Base-by-base conservation (phyloP, 495 filamentous ascomycete genomes). In the Rhizodiscina lignyota region DNA sequence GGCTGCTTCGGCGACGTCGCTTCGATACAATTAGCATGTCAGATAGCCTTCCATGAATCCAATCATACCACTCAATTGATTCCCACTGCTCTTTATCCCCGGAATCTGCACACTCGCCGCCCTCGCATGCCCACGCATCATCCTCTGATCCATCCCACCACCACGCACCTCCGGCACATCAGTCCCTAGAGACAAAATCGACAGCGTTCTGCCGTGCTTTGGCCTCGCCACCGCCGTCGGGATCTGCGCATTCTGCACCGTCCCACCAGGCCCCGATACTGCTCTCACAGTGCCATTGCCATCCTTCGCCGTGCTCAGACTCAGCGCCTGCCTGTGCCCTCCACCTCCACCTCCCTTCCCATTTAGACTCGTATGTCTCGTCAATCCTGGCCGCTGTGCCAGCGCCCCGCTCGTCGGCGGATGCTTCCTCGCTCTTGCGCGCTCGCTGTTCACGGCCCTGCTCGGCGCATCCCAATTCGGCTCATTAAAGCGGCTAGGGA, bases 131-230 rank as follows among this genome's bases (percentile, higher is more conserved):
- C 72, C 67, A 47, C 70, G 70, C 18, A 38, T 37, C 17, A 72
- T 64, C n/a, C 32, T 68, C 5, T 34, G 17, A 13, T 60, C 53
- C 54, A 65, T 39, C 44, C 53, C 44, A 49, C 62, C 58, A 36
- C 51, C 47, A 28, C 48, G 41, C 30, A 50, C 43, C 5, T 60
- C 61, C 19, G 52, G 53, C 35, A 78, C 70, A 36, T 74, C 72
- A 32, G 70, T 75, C 12, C 82, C 82, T 43, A 96, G 68, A 4
- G 89, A 96, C 16, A 94, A 72, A 42, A 97, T 96, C n/a, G 89
- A 94, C 21, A 97, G 69, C 0, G 87, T 94, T 50, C 87, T 58
- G 40, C 74, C 70, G 51, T 82, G 77, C 42, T 62, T 68, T 30
- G 12, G 40, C 31, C 21, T 40, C 21, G 20, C 32, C 32, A 24